Evolutionary conservation across 192 early-diverging fungal genomes (phyloP).

Genomic region (Mortierella hygrophila): DNA sequence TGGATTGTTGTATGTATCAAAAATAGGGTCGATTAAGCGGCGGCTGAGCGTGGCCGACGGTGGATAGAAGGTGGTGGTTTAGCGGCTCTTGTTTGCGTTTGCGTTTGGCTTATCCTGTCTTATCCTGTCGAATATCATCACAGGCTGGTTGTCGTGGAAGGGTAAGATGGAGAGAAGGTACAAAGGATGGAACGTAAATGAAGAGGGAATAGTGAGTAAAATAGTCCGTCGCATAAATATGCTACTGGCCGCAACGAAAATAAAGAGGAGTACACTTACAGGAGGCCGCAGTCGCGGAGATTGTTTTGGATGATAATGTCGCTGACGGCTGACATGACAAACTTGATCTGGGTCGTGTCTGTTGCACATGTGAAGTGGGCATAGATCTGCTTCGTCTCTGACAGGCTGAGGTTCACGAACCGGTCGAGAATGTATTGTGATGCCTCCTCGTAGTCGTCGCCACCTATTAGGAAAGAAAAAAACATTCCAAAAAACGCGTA

Average conservation of each 20-base stretch:
- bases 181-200: no score
- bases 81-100: no score
- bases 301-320: constrained; percentile 89
- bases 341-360: constrained; percentile 85
- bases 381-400: constrained; percentile 85
- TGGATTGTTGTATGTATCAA: no score
- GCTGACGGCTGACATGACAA: constrained; percentile 89
- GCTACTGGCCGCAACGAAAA: not conserved
- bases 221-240: no score
- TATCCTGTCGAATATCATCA: no score
- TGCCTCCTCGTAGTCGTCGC: constrained; percentile 76
- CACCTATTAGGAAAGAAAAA: constrained; percentile 18
- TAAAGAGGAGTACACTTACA: constrained; percentile 53
- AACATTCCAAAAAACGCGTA: not conserved
- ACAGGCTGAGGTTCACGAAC: constrained; percentile 82
- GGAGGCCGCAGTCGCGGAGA: constrained; percentile 78
- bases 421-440: constrained; percentile 83
- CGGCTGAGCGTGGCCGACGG: no score
- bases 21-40: no score
- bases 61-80: no score
- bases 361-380: constrained; percentile 90
- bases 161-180: no score
- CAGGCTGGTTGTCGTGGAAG: no score
- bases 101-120: no score
- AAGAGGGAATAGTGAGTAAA: no score